A percentile compares a stretch with the other conserved stretches of the same genome.
Evolutionary conservation across 495 filamentous ascomycete species (phyloP).

Genomic region (Physcia stellaris): DNA sequence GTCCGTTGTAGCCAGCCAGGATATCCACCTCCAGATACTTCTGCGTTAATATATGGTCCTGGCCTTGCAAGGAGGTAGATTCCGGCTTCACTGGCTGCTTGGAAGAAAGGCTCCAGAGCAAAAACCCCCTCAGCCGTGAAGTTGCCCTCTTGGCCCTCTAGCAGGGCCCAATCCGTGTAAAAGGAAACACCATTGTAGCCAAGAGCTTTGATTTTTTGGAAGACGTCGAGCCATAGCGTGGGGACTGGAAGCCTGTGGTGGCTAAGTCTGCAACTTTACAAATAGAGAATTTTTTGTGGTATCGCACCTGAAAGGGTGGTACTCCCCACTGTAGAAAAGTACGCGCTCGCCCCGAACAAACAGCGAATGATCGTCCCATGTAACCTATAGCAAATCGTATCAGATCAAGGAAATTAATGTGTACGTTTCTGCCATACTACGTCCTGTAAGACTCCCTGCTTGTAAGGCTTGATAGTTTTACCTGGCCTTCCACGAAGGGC

Average conservation of each 20-base stretch:
- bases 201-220: slow-evolving; percentile 67
- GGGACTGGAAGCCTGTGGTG: slow-evolving; percentile 50
- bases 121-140: slow-evolving; percentile 60
- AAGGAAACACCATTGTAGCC: slow-evolving; percentile 69
- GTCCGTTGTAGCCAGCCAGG: slow-evolving; percentile 54
- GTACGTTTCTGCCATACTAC: no score
- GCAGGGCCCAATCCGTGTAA: slow-evolving; percentile 66
- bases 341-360: slow-evolving; percentile 58
- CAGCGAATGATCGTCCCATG: slow-evolving; percentile 62
- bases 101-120: slow-evolving; percentile 55
- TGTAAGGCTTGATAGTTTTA: no score
- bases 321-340: slow-evolving; percentile 60
- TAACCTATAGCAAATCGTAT: no score
- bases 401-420: no score
- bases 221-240: slow-evolving; percentile 56
- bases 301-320: slow-evolving; percentile 49
- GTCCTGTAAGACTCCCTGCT: no score
- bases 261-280: not conserved
- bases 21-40: slow-evolving; percentile 48
- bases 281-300: not conserved
- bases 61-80: slow-evolving; percentile 64
- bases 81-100: slow-evolving; percentile 51
- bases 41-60: slow-evolving; percentile 58
- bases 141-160: slow-evolving; percentile 57
- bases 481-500: no score